Evolutionary conservation across 441 rosid species (phyloP).

Genomic region (Pelargonium fulgidum): DNA sequence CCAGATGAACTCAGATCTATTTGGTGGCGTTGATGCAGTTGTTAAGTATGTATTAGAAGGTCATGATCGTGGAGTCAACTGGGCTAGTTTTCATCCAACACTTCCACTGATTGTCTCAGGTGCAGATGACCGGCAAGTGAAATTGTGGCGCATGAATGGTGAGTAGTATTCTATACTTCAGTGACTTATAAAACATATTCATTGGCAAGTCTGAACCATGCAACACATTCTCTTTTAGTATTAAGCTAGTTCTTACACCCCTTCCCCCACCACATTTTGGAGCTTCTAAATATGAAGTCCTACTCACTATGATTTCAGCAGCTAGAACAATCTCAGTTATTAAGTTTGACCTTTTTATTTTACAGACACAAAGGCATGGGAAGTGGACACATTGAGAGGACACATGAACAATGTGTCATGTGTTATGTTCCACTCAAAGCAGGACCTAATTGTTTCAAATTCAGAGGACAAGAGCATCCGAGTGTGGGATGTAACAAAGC

Average conservation of each 20-base stretch:
- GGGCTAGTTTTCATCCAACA: conserved; percentile 93
- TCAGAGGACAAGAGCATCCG: conserved; percentile 90
- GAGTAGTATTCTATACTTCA: too few species aligned
- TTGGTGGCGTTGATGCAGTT: conserved; percentile 84
- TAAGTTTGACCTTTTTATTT: neutral
- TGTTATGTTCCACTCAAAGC: conserved; percentile 80
- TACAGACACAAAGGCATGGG: conserved; percentile 89
- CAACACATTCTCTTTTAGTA: too few species aligned
- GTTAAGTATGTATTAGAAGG: conserved; percentile 92
- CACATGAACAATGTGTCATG: conserved; percentile 85
- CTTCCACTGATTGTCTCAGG: conserved; percentile 84
- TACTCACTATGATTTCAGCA: too few species aligned
- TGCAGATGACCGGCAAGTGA: conserved; percentile 88
- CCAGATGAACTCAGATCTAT: conserved; percentile 80
- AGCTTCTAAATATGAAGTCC: neutral
- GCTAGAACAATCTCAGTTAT: too few species aligned
- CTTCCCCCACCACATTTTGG: neutral
- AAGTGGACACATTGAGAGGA: conserved; percentile 84
- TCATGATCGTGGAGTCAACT: conserved; percentile 89
- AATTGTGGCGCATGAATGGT: conserved; percentile 73
- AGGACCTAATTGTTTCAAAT: conserved; percentile 78
- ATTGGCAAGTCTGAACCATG: too few species aligned
- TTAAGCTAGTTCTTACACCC: too few species aligned
- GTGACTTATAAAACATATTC: too few species aligned
- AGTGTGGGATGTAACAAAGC: conserved; percentile 85